phyloP scores from a whole-genome alignment of 495 filamentous ascomycete species.

The Ascodesmis nigricans region DNA sequence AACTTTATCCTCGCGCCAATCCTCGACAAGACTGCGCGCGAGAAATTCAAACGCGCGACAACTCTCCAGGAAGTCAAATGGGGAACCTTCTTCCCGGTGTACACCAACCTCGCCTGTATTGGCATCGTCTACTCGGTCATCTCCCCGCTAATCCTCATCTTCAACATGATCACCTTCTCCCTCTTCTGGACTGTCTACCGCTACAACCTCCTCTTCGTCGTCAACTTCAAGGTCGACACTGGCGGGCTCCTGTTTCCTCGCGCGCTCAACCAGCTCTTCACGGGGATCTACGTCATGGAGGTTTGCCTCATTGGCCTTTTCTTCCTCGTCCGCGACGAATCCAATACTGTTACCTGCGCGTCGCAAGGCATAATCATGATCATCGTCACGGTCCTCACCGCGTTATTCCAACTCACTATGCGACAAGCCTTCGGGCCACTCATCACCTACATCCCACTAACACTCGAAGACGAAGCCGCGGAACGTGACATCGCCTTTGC shows the following conservation, averaged over 20 bases:
- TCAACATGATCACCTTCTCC: constrained; percentile 83
- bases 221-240: constrained; percentile 74
- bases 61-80: constrained; percentile 58
- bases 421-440: constrained; percentile 74
- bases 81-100: constrained; percentile 88
- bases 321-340: constrained; percentile 50
- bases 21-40: constrained; percentile 65
- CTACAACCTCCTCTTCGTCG: constrained; percentile 92
- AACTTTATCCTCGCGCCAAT: constrained; percentile 65
- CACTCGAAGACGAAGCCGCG: constrained; percentile 83
- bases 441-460: constrained; percentile 78
- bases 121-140: constrained; percentile 82
- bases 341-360: constrained; percentile 38
- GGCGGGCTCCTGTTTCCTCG: constrained; percentile 81
- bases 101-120: constrained; percentile 88
- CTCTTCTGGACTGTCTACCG: constrained; percentile 92
- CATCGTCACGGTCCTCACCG: constrained; percentile 42
- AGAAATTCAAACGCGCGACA: constrained; percentile 73
- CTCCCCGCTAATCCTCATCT: constrained; percentile 73
- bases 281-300: constrained; percentile 87
- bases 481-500: constrained; percentile 73
- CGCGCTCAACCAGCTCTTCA: constrained; percentile 91
- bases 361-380: constrained; percentile 86
- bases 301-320: constrained; percentile 77
- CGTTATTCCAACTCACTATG: constrained; percentile 60